Percentiles rank a stretch among this genome's conserved stretches.
Evolutionary conservation across 352 stramenopile genomes (phyloP).

Genomic region (Phytophthora quininea): DNA sequence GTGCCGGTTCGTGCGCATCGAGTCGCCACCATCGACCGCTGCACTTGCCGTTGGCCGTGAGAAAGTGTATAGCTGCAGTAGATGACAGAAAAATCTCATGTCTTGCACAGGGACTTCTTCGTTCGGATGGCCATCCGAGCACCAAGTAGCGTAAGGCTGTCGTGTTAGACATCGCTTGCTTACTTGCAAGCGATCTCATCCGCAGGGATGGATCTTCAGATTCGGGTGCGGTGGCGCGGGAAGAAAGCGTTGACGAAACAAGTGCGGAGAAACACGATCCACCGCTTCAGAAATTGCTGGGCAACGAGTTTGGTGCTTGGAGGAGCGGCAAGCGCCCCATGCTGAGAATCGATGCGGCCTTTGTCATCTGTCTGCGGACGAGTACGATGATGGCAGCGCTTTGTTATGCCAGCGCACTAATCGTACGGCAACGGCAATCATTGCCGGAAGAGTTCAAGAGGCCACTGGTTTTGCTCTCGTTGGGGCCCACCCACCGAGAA

Average conservation of each 20-base stretch:
- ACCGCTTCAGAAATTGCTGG: too few relatives aligned
- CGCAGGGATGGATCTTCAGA: neutral
- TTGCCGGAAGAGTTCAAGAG: too few relatives aligned
- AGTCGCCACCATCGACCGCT: too few relatives aligned
- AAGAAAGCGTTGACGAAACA: conserved; percentile 3
- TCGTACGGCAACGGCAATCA: too few relatives aligned
- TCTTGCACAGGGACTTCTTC: neutral
- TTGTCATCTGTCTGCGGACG: neutral
- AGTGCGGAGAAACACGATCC: conserved; percentile 3
- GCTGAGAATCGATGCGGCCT: neutral
- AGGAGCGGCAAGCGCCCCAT: neutral
- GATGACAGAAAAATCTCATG: neutral
- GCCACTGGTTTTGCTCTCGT: too few relatives aligned
- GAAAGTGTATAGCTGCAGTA: too few relatives aligned
- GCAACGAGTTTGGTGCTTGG: neutral
- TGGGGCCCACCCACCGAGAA: too few relatives aligned
- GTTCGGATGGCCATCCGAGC: neutral
- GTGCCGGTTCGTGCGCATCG: neutral
- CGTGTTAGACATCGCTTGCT: neutral
- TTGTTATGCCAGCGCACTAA: too few relatives aligned
- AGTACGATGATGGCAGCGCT: neutral
- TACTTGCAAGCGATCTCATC: neutral
- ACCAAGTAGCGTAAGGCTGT: neutral
- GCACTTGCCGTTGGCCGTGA: neutral
- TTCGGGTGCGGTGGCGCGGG: neutral